Conservation (phyloP, 2,329 filamentous ascomycete species). For the Mycogone perniciosa region DNA sequence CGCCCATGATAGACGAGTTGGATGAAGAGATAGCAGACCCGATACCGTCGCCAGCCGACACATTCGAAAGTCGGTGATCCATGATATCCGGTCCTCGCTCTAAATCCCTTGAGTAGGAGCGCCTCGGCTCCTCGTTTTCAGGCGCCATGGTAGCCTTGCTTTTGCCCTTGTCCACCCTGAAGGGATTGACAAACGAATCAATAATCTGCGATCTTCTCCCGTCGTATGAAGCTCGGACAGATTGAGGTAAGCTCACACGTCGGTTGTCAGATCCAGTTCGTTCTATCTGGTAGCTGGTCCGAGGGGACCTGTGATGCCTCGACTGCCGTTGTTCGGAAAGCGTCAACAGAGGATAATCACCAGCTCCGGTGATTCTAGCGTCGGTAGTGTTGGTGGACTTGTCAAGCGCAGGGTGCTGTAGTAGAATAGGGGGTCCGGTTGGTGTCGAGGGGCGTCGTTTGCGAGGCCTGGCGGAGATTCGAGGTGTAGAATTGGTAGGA, state of each 20-base stretch:
- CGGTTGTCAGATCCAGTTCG: constrained; percentile 38
- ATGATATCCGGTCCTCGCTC: constrained; percentile 47
- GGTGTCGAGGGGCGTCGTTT: constrained; percentile 48
- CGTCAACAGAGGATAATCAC: constrained; percentile 46
- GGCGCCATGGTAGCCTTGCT: constrained; percentile 42
- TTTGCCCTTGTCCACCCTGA: constrained; percentile 41
- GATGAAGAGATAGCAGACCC: constrained; percentile 50
- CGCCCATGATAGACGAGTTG: constrained; percentile 56
- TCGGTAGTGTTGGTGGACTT: constrained; percentile 31
- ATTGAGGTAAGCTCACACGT: constrained; percentile 48
- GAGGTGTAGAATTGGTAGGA: constrained; percentile 53
- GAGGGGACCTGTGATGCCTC: constrained; percentile 36
- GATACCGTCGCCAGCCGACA: constrained; percentile 45
- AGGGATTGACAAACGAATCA: constrained; percentile 10
- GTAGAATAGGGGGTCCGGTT: constrained; percentile 45
- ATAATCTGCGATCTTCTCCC: constrained; percentile 35
- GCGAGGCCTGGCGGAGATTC: constrained; percentile 27
- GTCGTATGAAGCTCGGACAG: constrained; percentile 49
- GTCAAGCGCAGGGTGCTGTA: constrained; percentile 40
- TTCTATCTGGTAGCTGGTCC: constrained; percentile 48
- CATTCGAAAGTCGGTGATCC: constrained; percentile 40
- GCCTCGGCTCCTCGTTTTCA: constrained; percentile 28
- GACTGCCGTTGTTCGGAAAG: constrained; percentile 44
- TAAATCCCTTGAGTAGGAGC: constrained; percentile 44
- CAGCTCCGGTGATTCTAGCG: constrained; percentile 32